A percentile compares a stretch with the other conserved stretches of the same genome.
Evolutionary conservation across 2,329 filamentous ascomycete genomes (phyloP).

Genomic region (Ceratocystis harringtonii): DNA sequence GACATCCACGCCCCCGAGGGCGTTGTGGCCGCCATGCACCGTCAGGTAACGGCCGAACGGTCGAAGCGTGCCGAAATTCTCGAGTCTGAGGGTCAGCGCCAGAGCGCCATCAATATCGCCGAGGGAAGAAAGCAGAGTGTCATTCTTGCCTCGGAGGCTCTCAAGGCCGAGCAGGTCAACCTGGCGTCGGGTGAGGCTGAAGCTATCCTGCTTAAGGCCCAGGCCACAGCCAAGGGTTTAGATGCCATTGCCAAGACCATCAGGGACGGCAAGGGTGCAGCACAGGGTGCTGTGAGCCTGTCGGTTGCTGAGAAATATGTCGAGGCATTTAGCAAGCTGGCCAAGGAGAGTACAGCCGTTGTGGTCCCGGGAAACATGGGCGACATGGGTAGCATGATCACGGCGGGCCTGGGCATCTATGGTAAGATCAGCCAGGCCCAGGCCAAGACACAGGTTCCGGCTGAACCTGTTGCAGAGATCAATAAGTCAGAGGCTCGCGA

Average conservation of each 20-base stretch:
- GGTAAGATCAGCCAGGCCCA: constrained; percentile 80
- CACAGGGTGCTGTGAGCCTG: constrained; percentile 71
- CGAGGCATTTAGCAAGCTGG: constrained; percentile 80
- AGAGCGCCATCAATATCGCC: constrained; percentile 96
- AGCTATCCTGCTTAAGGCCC: constrained; percentile 73
- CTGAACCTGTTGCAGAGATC: constrained; percentile 12
- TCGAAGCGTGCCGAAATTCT: constrained; percentile 96
- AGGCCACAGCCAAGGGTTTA: constrained; percentile 76
- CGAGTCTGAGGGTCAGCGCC: constrained; percentile 89
- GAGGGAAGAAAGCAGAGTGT: constrained; percentile 95
- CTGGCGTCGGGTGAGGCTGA: constrained; percentile 83
- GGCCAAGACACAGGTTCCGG: constrained; percentile 33
- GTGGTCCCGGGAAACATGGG: constrained; percentile 95
- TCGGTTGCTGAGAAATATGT: constrained; percentile 96
- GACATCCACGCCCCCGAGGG: constrained; percentile 92
- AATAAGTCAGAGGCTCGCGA: constrained; percentile 23
- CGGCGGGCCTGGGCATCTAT: constrained; percentile 86
- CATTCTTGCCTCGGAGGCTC: constrained; percentile 84
- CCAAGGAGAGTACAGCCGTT: constrained; percentile 87
- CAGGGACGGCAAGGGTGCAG: constrained; percentile 53
- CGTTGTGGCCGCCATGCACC: constrained; percentile 95
- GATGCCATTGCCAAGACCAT: constrained; percentile 71
- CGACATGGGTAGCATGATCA: constrained; percentile 93
- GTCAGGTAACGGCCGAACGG: constrained; percentile 91
- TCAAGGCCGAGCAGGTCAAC: constrained; percentile 86